Conservation (phyloP, 352 stramenopile genomes). For the Phytophthora ramorum region DNA sequence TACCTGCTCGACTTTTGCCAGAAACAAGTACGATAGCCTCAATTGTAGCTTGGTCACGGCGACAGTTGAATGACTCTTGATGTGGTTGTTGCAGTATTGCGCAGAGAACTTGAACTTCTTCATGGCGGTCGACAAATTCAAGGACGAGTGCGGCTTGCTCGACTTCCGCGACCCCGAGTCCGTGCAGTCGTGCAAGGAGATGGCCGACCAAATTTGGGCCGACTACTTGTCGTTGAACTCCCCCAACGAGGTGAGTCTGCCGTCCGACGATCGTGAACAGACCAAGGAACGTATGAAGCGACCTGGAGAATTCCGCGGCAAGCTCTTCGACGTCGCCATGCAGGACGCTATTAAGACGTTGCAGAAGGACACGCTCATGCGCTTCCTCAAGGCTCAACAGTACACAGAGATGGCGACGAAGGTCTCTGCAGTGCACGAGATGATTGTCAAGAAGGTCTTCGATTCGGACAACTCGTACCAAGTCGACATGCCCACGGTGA, state of each 20-base stretch:
- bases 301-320: constrained; percentile 73
- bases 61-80: background rate
- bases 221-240: constrained; percentile 87
- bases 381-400: constrained; percentile 80
- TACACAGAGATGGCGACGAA: constrained; percentile 82
- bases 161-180: constrained; percentile 85
- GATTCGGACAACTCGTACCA: constrained; percentile 75
- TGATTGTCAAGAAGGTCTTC: constrained; percentile 72
- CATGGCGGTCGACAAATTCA: constrained; percentile 89
- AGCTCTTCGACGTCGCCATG: constrained; percentile 85
- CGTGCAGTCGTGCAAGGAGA: constrained; percentile 82
- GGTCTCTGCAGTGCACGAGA: constrained; percentile 53
- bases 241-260: constrained; percentile 84
- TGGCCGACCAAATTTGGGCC: constrained; percentile 86
- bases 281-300: constrained; percentile 88
- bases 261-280: constrained; percentile 77
- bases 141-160: constrained; percentile 78
- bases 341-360: constrained; percentile 88
- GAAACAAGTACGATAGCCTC: constrained; percentile 67
- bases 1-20: constrained; percentile 90
- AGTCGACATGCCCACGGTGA: constrained; percentile 64
- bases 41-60: background rate
- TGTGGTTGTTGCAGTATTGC: constrained; percentile 55
- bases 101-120: constrained; percentile 90
- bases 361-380: constrained; percentile 81